Base-by-base conservation (phyloP, 129 eudicot species). In the Flaveria sonorensis region DNA sequence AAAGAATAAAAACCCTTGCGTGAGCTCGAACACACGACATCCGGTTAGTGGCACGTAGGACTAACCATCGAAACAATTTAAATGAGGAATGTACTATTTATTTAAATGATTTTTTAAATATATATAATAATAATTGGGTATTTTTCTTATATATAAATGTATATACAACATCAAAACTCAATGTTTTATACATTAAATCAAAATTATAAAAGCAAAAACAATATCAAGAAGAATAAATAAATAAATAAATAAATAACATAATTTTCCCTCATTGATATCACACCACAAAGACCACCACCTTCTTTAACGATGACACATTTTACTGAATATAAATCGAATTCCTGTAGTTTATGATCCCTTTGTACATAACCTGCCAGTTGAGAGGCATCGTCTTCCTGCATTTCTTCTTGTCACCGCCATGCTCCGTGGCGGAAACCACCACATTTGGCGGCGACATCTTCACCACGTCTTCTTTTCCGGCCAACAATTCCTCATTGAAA, bases 301-400 rank as follows among this genome's bases (percentile, higher is more conserved):
- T 57, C 43, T 74, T 59, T 71, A 39, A 20, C 56, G 20, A 52
- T 24, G 64, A 64, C 50, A 43, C 32, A 67, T 45, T 57, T 70
- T 45, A 80, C 16, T 59, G 84, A 36, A 81, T 13, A 74, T 64
- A 63, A 68, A 62, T 39, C 28, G 85, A 72, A 80, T 86, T n/a
- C 81, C 79, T 88, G 78, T 74, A 51, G 71, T 86, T 73, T 70
- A 92, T 61, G 77, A 89, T 87, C 78, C 97, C 96, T 86, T 81
- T 86, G 68, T 92, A 92, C 90, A 89, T 78, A 75, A 73, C 89
- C 77, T 87, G 92, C 96, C 97, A 84, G 68, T 92, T 92, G 47
- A 83, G 86, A 26, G n/a, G 97, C 91, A 89, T 85, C 6, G 72
- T 63, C 51, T 71, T 79, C 65, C 84, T 85, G 70, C 78, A 51